Evolutionary conservation across 2,329 filamentous ascomycete species (phyloP).

Genomic region (Fusarium floridanum): DNA sequence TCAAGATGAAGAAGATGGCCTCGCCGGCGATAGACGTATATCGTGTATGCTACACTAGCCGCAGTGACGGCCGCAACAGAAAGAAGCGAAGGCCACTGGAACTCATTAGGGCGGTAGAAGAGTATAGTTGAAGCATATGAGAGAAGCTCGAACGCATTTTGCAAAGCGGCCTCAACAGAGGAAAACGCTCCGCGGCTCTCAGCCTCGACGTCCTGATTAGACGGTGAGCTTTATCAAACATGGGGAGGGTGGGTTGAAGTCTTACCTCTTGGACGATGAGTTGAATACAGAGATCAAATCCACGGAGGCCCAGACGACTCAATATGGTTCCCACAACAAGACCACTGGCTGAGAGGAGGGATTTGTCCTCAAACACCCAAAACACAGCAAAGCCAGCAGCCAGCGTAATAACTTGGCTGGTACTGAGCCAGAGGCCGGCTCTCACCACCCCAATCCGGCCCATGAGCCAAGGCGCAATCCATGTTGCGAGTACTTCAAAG

Average conservation of each 20-base stretch:
- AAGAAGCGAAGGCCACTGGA: background rate
- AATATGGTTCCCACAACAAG: background rate
- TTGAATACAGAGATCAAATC: background rate
- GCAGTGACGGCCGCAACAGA: background rate
- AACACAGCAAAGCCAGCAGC: background rate
- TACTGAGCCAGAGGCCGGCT: background rate
- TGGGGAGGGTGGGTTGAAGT: background rate
- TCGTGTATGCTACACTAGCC: background rate
- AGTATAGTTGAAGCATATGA: background rate
- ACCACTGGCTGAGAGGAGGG: background rate
- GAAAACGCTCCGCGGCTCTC: background rate
- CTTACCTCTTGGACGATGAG: background rate
- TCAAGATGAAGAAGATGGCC: background rate
- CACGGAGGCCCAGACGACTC: background rate
- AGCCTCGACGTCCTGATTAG: background rate
- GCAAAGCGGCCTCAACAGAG: background rate
- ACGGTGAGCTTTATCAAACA: rapidly evolving
- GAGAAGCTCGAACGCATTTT: background rate
- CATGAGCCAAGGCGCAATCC: background rate
- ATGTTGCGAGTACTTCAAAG: background rate
- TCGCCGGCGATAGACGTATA: background rate
- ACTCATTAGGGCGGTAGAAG: background rate
- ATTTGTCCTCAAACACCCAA: background rate
- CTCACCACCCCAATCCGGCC: background rate
- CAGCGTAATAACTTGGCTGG: background rate